Evolutionary conservation across 495 filamentous ascomycete species (phyloP).

Genomic region (Penicillium alfredii): DNA sequence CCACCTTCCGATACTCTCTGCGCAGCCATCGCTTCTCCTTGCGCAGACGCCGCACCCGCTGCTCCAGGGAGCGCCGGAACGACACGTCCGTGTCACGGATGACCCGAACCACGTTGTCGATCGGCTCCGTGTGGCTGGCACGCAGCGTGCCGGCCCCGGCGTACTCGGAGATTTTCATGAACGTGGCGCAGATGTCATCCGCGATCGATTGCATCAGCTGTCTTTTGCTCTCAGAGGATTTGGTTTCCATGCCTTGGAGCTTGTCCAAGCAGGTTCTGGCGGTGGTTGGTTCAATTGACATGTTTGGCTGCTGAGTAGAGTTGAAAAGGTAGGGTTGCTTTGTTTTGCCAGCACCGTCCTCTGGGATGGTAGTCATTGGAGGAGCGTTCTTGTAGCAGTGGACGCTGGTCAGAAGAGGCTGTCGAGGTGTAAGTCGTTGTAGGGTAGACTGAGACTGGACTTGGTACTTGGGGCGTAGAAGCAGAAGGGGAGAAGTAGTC

Average conservation of each 20-base stretch:
- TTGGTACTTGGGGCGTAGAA: too few species aligned
- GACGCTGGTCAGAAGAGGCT: too few species aligned
- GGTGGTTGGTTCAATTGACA: too few species aligned
- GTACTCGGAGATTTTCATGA: constrained; percentile 20
- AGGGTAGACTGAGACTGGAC: too few species aligned
- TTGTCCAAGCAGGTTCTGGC: too few species aligned
- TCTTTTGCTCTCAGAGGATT: constrained; percentile 13
- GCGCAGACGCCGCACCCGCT: constrained; percentile 5
- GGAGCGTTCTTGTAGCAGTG: too few species aligned
- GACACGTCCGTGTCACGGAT: constrained; percentile 15
- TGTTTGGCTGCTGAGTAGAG: too few species aligned
- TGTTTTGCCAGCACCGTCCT: too few species aligned
- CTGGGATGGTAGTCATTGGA: too few species aligned
- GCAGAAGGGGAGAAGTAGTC: too few species aligned
- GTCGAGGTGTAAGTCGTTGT: too few species aligned
- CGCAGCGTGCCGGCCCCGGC: constrained; percentile 12
- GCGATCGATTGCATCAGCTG: constrained; percentile 25
- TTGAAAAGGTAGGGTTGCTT: too few species aligned
- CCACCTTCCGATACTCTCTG: constrained; percentile 8
- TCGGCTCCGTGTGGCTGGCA: constrained; percentile 9
- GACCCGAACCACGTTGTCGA: constrained; percentile 19
- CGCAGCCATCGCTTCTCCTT: constrained; percentile 13
- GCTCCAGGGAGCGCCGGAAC: constrained; percentile 8
- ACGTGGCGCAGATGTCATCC: constrained; percentile 22
- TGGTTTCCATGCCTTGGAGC: constrained; percentile 16